phyloP scores from a whole-genome alignment of 169 alveolate genomes.

The Eimeria falciformis region DNA sequence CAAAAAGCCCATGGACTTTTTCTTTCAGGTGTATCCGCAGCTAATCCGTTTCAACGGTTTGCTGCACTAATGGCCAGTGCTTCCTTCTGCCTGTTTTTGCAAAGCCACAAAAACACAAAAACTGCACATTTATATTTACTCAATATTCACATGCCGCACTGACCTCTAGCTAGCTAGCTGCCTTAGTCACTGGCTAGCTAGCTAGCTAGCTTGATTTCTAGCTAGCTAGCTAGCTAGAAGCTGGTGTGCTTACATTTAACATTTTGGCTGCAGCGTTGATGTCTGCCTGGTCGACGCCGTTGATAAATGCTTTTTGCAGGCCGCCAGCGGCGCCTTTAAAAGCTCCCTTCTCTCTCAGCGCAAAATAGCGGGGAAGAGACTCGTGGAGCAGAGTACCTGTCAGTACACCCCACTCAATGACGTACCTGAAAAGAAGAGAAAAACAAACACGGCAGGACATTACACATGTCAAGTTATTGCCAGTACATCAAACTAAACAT shows the following conservation, averaged over 20 bases:
- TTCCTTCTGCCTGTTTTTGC: too few relatives aligned
- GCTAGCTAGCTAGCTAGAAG: too few relatives aligned
- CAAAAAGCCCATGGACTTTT: too few relatives aligned
- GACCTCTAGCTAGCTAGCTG: too few relatives aligned
- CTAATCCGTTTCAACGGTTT: too few relatives aligned
- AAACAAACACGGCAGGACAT: background rate
- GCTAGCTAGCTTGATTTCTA: too few relatives aligned
- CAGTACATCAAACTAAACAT: background rate
- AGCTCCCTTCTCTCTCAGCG: conserved; percentile 76
- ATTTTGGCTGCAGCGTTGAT: conserved; percentile 51
- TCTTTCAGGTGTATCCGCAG: too few relatives aligned
- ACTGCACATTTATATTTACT: too few relatives aligned
- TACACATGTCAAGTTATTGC: background rate
- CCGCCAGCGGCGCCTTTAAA: conserved; percentile 77
- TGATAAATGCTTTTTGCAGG: conserved; percentile 70
- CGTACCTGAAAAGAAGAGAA: conserved; percentile 64
- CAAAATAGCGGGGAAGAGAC: conserved; percentile 60
- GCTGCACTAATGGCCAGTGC: too few relatives aligned
- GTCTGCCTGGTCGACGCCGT: conserved; percentile 54
- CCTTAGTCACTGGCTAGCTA: too few relatives aligned
- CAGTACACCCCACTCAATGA: conserved; percentile 78
- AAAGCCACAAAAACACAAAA: too few relatives aligned
- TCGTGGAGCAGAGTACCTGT: conserved; percentile 76
- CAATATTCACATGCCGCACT: too few relatives aligned
- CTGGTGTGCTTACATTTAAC: conserved; percentile 19